These are phyloP conservation scores for Skeletonema marinoi DNA, from an alignment of 108 stramenopile genomes.

Conservation along the genomic window DNA sequence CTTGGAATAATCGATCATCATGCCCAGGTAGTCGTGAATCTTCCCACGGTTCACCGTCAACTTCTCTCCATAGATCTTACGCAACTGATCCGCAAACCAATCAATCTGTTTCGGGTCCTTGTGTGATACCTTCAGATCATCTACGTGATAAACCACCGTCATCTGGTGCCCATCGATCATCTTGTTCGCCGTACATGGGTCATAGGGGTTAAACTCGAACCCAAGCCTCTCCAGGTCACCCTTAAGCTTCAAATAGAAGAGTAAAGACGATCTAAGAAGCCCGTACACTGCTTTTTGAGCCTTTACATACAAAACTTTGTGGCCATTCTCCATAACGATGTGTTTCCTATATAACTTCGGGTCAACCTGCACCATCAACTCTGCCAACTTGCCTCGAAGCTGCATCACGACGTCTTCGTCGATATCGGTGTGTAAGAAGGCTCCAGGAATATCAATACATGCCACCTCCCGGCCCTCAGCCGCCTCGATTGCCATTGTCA, in stretches of 20 bases:
- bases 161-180: background rate
- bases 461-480: conserved; percentile 42
- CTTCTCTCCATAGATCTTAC: background rate
- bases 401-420: conserved; percentile 21
- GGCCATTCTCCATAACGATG: background rate
- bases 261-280: background rate
- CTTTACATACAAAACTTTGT: conserved; percentile 11
- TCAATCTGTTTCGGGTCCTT: background rate
- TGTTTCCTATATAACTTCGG: conserved; percentile 17
- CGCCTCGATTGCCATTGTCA: conserved; percentile 30
- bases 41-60: background rate
- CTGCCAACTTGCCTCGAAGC: conserved; percentile 14
- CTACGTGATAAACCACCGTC: background rate
- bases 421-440: conserved; percentile 4
- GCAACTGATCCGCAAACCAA: background rate
- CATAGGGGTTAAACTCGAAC: background rate
- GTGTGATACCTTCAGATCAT: conserved; percentile 4
- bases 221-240: background rate
- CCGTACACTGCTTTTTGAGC: background rate
- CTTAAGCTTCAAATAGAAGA: background rate
- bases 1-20: conserved; percentile 18
- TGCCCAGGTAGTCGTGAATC: conserved; percentile 44
- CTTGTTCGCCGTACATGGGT: conserved; percentile 7
- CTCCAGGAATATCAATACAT: conserved; percentile 32
- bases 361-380: conserved; percentile 12